phyloP scores from a whole-genome alignment of 208 protist genomes.

The Acanthamoeba triangularis region DNA sequence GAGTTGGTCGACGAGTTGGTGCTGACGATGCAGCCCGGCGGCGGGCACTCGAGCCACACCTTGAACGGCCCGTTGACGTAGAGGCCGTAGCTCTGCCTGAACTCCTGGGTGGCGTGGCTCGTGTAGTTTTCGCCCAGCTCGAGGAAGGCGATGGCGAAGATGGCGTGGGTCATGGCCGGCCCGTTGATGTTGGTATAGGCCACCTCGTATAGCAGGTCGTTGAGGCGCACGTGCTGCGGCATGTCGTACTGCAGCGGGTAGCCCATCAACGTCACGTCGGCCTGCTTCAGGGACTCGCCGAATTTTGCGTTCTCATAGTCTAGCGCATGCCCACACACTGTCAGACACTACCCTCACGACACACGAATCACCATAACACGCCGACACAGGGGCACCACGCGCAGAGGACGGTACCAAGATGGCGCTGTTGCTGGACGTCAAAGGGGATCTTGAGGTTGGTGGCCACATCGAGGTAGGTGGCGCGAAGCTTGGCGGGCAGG shows the following conservation, averaged over 20 bases:
- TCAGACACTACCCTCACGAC: not conserved
- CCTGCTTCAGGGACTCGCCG: constrained; percentile 71
- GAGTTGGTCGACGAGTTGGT: constrained; percentile 48
- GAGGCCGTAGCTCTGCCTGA: constrained; percentile 74
- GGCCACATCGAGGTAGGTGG: constrained; percentile 39
- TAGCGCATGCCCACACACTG: not conserved
- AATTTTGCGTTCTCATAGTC: constrained; percentile 48
- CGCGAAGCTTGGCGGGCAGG: constrained; percentile 4
- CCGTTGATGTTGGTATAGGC: constrained; percentile 66
- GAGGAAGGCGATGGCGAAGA: constrained; percentile 72
- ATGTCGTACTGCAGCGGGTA: constrained; percentile 75
- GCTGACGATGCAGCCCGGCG: constrained; percentile 62
- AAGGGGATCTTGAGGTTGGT: constrained; percentile 71
- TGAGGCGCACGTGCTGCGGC: constrained; percentile 45
- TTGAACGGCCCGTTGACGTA: constrained; percentile 73
- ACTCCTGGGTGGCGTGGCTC: constrained; percentile 59
- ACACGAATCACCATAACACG: not conserved
- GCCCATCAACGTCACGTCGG: constrained; percentile 73
- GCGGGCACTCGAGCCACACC: constrained; percentile 74
- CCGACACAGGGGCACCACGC: not conserved
- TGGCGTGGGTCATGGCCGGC: constrained; percentile 72
- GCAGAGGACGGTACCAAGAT: not conserved
- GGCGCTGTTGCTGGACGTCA: constrained; percentile 34
- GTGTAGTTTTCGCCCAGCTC: constrained; percentile 70
- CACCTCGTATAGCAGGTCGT: constrained; percentile 68